phyloP scores from a whole-genome alignment of 139 green algal genomes.

The Chlorella sp. region DNA sequence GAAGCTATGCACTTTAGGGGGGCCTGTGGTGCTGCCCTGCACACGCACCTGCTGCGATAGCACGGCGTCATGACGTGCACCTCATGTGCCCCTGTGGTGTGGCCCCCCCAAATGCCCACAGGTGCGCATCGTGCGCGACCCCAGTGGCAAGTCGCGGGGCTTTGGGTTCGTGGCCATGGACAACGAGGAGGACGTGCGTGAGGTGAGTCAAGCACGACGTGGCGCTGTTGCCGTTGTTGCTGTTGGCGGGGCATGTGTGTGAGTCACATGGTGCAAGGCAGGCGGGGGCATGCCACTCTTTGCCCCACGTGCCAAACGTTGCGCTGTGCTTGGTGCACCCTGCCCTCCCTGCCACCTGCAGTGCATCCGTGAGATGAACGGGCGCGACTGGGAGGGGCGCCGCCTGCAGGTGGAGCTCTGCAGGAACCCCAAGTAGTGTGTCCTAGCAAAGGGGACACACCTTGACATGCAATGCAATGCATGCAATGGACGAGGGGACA shows the following conservation, averaged over 20 bases:
- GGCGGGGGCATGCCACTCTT: no score
- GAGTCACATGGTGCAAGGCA: no score
- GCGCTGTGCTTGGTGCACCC: no score
- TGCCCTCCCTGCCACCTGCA: no score
- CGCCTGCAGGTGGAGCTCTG: constrained; percentile 51
- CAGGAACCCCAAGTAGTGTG: constrained; percentile 27
- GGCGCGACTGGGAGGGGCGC: constrained; percentile 52
- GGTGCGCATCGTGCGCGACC: constrained; percentile 55
- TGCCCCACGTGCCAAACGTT: no score
- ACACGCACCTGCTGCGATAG: background rate
- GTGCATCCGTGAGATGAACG: constrained; percentile 34
- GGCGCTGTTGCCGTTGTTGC: background rate
- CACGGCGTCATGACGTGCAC: background rate
- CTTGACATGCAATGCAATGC: no score
- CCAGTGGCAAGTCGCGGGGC: constrained; percentile 40
- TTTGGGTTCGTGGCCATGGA: constrained; percentile 63
- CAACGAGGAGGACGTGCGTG: constrained; percentile 36
- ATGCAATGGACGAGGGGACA: no score
- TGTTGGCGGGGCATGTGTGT: no score
- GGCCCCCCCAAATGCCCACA: constrained; percentile 17
- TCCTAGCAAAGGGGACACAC: no score
- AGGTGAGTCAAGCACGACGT: constrained; percentile 10
- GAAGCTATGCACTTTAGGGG: background rate
- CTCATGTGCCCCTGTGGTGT: background rate
- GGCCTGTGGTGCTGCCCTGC: background rate